These are phyloP conservation scores for Solanum sejunctum DNA, from an alignment of 257 asterid species.

Conservation along the genomic window DNA sequence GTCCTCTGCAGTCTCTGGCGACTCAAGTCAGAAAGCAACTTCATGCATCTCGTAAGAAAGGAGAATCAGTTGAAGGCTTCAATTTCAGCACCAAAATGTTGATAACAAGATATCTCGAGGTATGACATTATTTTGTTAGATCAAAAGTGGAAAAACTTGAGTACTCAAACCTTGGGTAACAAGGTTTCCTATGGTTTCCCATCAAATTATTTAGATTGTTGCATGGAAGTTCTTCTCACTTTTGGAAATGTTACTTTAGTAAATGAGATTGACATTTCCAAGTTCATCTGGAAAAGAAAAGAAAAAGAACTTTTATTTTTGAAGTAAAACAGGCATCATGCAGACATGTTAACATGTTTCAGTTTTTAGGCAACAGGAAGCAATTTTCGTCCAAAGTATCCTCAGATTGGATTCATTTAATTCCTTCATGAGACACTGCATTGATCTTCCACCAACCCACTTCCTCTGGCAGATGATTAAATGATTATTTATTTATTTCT, in stretches of 20 bases:
- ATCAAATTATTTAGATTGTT: neutral
- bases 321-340: neutral
- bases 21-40: slow-evolving; percentile 96
- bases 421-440: neutral
- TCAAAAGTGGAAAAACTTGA: neutral
- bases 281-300: neutral
- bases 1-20: slow-evolving; percentile 65
- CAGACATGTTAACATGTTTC: neutral
- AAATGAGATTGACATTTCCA: neutral
- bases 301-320: neutral
- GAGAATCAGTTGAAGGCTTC: slow-evolving; percentile 71
- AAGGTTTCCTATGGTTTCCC: neutral
- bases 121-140: slow-evolving; percentile 8
- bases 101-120: slow-evolving; percentile 67
- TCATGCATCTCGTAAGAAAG: slow-evolving; percentile 80
- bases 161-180: neutral
- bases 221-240: neutral
- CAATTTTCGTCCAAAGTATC: neutral
- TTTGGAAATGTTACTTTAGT: neutral
- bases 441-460: neutral
- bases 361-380: neutral
- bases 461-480: neutral
- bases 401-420: neutral
- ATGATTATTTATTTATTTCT: too few species aligned
- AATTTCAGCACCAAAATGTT: slow-evolving; percentile 67